phyloP scores from a whole-genome alignment of 2,329 filamentous ascomycete species.

The Aspergillus calidoustus region DNA sequence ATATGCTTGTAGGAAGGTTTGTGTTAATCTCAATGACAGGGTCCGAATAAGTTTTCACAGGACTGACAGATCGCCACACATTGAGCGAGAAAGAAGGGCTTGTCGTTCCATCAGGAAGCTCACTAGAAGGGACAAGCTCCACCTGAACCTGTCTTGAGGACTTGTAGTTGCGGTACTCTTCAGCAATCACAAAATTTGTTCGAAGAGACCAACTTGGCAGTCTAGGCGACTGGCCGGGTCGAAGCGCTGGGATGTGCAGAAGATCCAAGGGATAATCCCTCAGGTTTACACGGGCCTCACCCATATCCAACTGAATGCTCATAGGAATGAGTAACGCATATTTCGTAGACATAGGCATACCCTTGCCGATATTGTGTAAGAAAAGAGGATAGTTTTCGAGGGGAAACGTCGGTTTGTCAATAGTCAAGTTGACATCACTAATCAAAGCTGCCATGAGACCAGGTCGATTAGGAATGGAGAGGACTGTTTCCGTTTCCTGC shows the following conservation, averaged over 20 bases:
- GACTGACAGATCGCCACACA: conserved; percentile 86
- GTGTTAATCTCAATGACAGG: conserved; percentile 93
- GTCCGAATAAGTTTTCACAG: conserved; percentile 95
- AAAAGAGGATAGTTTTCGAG: conserved; percentile 81
- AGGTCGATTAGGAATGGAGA: conserved; percentile 83
- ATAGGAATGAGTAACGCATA: conserved; percentile 90
- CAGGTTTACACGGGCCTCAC: conserved; percentile 82
- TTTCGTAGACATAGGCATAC: conserved; percentile 88
- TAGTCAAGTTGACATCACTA: conserved; percentile 78
- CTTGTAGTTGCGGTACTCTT: conserved; percentile 82
- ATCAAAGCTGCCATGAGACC: conserved; percentile 80
- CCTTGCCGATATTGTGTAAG: conserved; percentile 89
- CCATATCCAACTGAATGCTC: conserved; percentile 86
- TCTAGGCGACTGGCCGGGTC: conserved; percentile 76
- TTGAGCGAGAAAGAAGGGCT: conserved; percentile 77
- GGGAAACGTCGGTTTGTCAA: conserved; percentile 94
- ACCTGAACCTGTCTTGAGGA: conserved; percentile 81
- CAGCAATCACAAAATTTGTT: conserved; percentile 92
- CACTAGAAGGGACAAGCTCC: conserved; percentile 77
- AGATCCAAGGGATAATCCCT: conserved; percentile 93
- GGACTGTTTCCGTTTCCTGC: conserved; percentile 80
- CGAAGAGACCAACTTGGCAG: conserved; percentile 81
- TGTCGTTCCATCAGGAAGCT: conserved; percentile 58
- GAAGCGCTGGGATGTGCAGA: conserved; percentile 84
- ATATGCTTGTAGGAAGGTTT: conserved; percentile 86